These are phyloP conservation scores for Penicillium paxilli DNA, from an alignment of 495 filamentous ascomycete genomes.

Conservation along the genomic window DNA sequence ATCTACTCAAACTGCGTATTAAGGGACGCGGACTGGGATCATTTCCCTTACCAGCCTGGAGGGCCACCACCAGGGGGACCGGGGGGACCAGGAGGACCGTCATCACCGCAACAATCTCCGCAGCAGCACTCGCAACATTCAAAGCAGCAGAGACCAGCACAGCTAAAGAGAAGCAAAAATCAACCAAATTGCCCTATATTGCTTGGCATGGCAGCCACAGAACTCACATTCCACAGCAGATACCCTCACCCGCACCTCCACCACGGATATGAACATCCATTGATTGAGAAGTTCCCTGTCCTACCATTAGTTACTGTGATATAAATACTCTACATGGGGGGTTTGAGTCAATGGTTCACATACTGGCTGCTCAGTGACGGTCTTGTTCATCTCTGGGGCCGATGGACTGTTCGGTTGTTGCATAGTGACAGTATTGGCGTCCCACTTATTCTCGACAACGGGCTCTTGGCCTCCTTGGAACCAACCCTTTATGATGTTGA, in stretches of 20 bases:
- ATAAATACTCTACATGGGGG: not conserved
- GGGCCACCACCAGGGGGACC: not conserved
- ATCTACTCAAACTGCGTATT: not conserved
- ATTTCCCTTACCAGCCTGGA: not conserved
- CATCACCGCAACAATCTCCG: not conserved
- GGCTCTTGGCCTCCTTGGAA: constrained; percentile 4
- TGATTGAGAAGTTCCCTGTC: constrained; percentile 5
- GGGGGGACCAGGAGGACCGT: not conserved
- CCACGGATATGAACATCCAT: constrained; percentile 17
- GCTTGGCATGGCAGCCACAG: not conserved
- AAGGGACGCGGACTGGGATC: not conserved
- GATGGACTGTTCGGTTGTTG: constrained; percentile 7
- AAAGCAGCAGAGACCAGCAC: constrained; percentile 18
- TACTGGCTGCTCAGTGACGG: constrained; percentile 5
- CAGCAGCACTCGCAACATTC: constrained; percentile 13
- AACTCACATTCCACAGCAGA: constrained; percentile 20
- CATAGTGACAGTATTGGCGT: constrained; percentile 10
- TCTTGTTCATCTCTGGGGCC: constrained; percentile 7
- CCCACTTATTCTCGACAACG: constrained; percentile 5
- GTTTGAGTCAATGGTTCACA: not conserved
- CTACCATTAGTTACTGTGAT: not conserved
- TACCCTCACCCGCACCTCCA: constrained; percentile 16
- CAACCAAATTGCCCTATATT: not conserved
- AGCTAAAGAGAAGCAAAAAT: constrained; percentile 4
- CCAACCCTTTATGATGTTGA: constrained; percentile 5